phyloP scores from a whole-genome alignment of 345 rosid species.

The Rhizophora mangle region DNA sequence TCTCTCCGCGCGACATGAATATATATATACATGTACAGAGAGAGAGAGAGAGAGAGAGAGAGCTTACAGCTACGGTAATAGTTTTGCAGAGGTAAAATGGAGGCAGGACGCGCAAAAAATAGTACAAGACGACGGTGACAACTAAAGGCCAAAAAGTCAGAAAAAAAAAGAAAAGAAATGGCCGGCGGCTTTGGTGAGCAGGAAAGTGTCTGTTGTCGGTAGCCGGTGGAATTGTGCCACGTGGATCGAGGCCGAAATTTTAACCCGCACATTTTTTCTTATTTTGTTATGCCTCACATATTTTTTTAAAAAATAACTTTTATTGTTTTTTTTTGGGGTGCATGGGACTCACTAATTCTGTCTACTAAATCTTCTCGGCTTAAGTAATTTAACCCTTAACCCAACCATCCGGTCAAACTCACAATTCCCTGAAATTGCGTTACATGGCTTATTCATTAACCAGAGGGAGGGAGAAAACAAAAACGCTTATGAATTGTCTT shows the following conservation, averaged over 20 bases:
- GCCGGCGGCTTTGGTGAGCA: conserved; percentile 34
- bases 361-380: no score
- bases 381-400: no score
- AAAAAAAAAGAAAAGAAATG: background rate
- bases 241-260: conserved; percentile 8
- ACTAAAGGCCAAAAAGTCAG: background rate
- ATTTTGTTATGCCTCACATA: no score
- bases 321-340: no score
- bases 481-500: no score
- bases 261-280: no score
- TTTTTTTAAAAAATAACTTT: no score
- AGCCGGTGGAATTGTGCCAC: conserved; percentile 49
- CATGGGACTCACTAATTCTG: no score
- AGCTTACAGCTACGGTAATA: background rate
- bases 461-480: no score
- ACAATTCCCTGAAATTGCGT: conserved; percentile 16
- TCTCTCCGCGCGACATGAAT: background rate
- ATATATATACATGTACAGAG: background rate
- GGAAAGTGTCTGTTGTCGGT: conserved; percentile 48
- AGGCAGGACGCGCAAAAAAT: conserved; percentile 9
- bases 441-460: background rate
- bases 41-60: conserved; percentile 1
- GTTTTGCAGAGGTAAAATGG: background rate
- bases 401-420: background rate
- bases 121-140: no score